Evolutionary conservation across 2,329 filamentous ascomycete genomes (phyloP).

Genomic region (Calonectria fujianensis): DNA sequence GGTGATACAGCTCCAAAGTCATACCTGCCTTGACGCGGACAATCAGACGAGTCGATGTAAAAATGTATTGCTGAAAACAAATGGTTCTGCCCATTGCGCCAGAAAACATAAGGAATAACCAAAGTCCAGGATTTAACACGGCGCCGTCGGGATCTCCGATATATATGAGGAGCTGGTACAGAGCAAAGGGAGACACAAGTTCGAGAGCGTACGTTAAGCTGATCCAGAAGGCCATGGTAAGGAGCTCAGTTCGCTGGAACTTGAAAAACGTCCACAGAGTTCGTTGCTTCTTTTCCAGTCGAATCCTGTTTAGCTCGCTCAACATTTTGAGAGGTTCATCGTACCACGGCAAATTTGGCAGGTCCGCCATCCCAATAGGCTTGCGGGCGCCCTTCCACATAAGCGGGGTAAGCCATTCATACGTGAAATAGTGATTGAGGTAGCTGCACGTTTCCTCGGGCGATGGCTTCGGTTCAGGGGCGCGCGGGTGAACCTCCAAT

Average conservation of each 20-base stretch:
- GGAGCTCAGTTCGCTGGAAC: background rate
- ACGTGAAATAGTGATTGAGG: conserved; percentile 19
- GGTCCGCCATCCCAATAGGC: conserved; percentile 8
- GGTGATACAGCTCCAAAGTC: conserved; percentile 15
- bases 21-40: conserved; percentile 9
- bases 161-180: conserved; percentile 12
- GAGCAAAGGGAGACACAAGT: background rate
- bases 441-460: conserved; percentile 1
- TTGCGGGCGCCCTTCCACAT: conserved; percentile 5
- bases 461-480: conserved; percentile 6
- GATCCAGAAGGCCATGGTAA: background rate
- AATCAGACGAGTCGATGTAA: conserved; percentile 6
- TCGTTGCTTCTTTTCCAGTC: background rate
- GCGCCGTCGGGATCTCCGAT: background rate
- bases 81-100: conserved; percentile 1
- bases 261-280: conserved; percentile 10
- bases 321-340: conserved; percentile 6
- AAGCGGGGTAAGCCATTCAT: conserved; percentile 16
- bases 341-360: conserved; percentile 6
- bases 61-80: conserved; percentile 16
- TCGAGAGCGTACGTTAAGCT: background rate
- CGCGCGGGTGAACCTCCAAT: conserved; percentile 11
- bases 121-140: background rate
- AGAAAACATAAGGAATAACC: conserved; percentile 13
- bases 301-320: background rate